Conservation (phyloP, 768 basidiomycete species). For the Termitomyces sp. region DNA sequence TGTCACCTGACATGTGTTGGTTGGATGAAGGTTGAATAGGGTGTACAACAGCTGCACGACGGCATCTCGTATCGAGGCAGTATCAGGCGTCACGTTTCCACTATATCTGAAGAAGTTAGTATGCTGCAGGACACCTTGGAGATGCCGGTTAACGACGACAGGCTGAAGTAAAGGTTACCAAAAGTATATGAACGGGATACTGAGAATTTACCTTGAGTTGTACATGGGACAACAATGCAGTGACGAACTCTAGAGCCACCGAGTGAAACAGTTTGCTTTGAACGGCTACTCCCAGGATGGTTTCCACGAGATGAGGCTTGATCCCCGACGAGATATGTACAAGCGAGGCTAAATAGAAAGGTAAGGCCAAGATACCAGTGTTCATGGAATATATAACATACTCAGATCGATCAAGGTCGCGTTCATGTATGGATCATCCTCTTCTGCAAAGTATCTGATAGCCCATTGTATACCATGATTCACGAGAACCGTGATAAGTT, state of each 20-base stretch:
- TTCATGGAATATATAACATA: constrained; percentile 18
- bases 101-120: constrained; percentile 51
- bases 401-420: constrained; percentile 29
- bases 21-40: constrained; percentile 72
- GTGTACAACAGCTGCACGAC: constrained; percentile 52
- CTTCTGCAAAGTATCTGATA: constrained; percentile 38
- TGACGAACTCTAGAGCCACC: constrained; percentile 36
- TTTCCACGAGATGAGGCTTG: constrained; percentile 64
- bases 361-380: constrained; percentile 2
- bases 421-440: constrained; percentile 13
- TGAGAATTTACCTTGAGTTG: constrained; percentile 54
- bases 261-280: constrained; percentile 50
- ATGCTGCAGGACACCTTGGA: constrained; percentile 75
- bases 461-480: constrained; percentile 50
- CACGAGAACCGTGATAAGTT: constrained; percentile 24
- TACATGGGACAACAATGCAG: constrained; percentile 30
- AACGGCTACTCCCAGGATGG: constrained; percentile 57
- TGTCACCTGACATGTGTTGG: constrained; percentile 79
- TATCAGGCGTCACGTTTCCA: constrained; percentile 15
- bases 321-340: constrained; percentile 23
- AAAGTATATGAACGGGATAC: neutral
- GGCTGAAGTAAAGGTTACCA: constrained; percentile 39
- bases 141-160: constrained; percentile 60
- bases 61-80: constrained; percentile 31
- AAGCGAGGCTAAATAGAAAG: constrained; percentile 21